Percentiles rank a stretch among this genome's conserved stretches.
Conservation (phyloP, 1,284 basidiomycete species). For the Tilletia horrida region DNA sequence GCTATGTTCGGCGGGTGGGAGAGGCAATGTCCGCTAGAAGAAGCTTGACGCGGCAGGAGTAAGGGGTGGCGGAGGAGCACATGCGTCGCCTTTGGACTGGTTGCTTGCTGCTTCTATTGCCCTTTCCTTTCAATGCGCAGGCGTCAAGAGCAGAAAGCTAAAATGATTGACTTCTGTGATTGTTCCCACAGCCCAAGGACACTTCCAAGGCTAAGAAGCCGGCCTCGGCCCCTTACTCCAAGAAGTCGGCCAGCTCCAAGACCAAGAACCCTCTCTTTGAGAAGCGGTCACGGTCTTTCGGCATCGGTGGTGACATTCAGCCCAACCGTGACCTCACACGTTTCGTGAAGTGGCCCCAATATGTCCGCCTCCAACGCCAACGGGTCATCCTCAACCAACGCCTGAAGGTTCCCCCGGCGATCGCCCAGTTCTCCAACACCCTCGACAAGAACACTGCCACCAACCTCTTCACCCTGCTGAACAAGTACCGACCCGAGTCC, state of each 20-base stretch:
- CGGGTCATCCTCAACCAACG: slow-evolving; percentile 98
- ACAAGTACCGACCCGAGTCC: slow-evolving; percentile 90
- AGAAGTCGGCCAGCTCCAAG: slow-evolving; percentile 47
- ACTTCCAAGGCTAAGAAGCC: slow-evolving; percentile 46
- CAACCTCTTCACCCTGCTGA: slow-evolving; percentile 93
- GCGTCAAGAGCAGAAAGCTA: not conserved
- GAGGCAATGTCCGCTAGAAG: too few species aligned
- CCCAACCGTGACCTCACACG: slow-evolving; percentile 87
- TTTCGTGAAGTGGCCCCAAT: slow-evolving; percentile 99
- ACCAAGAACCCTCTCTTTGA: slow-evolving; percentile 95
- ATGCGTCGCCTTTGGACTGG: too few species aligned
- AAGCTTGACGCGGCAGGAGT: too few species aligned
- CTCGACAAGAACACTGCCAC: slow-evolving; percentile 99
- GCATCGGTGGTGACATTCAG: slow-evolving; percentile 93
- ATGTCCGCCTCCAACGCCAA: slow-evolving; percentile 95
- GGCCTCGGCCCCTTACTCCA: slow-evolving; percentile 13
- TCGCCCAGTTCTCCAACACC: slow-evolving; percentile 95
- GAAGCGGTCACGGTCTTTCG: slow-evolving; percentile 83
- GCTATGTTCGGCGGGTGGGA: too few species aligned
- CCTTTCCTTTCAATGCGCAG: not conserved
- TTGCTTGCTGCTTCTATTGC: not conserved
- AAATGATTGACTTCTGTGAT: not conserved
- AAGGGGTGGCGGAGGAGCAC: too few species aligned
- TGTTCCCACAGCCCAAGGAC: slow-evolving; percentile 47
- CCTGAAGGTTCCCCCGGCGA: slow-evolving; percentile 96